Percentiles rank a stretch among this genome's conserved stretches.
Evolutionary conservation across 768 basidiomycete genomes (phyloP).

Genomic region (Rhizopogon vinicolor): DNA sequence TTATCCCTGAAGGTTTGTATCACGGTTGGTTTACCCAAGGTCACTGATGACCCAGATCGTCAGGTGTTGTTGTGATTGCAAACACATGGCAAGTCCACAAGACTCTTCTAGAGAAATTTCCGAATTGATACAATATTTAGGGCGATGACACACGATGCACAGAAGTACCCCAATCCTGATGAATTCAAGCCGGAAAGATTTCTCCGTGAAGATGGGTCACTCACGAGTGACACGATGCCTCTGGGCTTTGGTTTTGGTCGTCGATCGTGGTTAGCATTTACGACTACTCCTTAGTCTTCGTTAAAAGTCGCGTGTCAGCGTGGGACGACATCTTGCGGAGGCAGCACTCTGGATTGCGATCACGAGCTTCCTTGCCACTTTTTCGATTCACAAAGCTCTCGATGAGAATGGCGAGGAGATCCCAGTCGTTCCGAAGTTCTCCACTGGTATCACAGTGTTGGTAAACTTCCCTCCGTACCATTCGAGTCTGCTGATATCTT

Average conservation of each 20-base stretch:
- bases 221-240: neutral
- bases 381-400: conserved; percentile 12
- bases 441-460: conserved; percentile 3
- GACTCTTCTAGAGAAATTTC: neutral
- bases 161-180: conserved; percentile 14
- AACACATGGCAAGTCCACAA: neutral
- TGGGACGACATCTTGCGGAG: neutral
- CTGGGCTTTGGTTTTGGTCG: neutral
- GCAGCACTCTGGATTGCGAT: neutral
- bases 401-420: conserved; percentile 4
- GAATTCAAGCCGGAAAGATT: conserved; percentile 29
- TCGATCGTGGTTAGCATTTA: neutral
- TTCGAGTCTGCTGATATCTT: neutral
- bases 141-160: conserved; percentile 10
- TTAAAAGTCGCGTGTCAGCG: no score
- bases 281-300: no score
- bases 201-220: conserved; percentile 9
- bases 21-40: no score
- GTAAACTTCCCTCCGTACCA: neutral
- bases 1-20: conserved; percentile 41
- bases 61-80: neutral
- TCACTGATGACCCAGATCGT: neutral
- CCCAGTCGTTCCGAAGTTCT: conserved; percentile 2
- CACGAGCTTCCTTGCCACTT: conserved; percentile 12
- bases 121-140: neutral